Percentiles rank a stretch among this genome's conserved stretches.
Conservation (phyloP, 106 monocot species). For the Apostasia ramifera region DNA sequence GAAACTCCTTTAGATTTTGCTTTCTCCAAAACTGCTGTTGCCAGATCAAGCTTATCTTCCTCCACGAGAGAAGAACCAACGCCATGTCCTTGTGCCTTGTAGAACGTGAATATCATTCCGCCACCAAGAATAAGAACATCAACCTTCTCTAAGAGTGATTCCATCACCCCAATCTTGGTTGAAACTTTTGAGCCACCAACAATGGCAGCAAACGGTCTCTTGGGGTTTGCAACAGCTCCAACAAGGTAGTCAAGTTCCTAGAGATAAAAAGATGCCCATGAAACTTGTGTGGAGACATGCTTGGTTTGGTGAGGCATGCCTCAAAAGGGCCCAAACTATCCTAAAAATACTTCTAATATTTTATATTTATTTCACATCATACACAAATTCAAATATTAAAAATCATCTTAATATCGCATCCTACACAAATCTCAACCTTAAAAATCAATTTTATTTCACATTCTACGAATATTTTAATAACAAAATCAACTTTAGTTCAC, state of each 20-base stretch:
- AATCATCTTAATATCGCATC: too few species aligned
- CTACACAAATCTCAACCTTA: too few species aligned
- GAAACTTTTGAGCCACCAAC: constrained; percentile 76
- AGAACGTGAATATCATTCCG: constrained; percentile 75
- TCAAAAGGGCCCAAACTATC: background rate
- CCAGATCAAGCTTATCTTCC: constrained; percentile 67
- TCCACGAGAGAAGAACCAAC: constrained; percentile 64
- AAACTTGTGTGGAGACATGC: background rate
- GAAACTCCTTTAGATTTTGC: constrained; percentile 55
- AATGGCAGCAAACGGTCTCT: constrained; percentile 69
- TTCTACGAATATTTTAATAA: too few species aligned
- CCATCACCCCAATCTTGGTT: constrained; percentile 63
- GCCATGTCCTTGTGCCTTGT: constrained; percentile 54
- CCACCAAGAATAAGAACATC: constrained; percentile 66
- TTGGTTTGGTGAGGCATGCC: background rate
- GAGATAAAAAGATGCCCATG: background rate
- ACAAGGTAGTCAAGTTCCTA: constrained; percentile 72
- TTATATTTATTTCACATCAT: too few species aligned
- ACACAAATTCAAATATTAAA: too few species aligned
- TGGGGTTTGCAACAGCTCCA: constrained; percentile 57
- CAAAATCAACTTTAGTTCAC: too few species aligned
- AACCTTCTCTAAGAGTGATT: constrained; percentile 54
- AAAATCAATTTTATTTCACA: too few species aligned
- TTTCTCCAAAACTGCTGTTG: constrained; percentile 52
- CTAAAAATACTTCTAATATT: background rate